Evolutionary conservation across 176 grass and related monocot genomes (phyloP).

Genomic region (Musa troglodytarum): DNA sequence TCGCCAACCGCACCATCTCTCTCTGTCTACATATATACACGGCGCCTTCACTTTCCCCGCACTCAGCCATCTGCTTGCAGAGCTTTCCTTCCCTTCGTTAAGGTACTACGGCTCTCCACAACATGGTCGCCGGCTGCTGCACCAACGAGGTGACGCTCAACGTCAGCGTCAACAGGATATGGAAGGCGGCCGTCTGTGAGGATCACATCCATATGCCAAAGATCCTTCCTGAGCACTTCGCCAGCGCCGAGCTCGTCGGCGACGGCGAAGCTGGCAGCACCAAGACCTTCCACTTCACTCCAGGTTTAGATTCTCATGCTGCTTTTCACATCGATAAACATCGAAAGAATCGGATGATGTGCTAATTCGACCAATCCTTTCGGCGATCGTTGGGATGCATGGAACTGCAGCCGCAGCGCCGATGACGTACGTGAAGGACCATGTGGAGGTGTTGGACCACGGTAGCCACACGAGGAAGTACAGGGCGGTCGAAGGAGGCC

Average conservation of each 20-base stretch:
- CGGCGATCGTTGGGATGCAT: background rate
- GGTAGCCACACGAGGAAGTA: background rate
- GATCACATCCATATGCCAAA: background rate
- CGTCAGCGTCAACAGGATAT: background rate
- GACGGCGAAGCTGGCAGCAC: slow-evolving; percentile 5
- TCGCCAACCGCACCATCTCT: no score
- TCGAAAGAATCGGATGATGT: no score
- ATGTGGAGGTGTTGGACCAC: background rate
- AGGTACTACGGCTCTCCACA: background rate
- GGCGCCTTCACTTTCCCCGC: no score
- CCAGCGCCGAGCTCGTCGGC: background rate
- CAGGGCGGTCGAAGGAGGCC: background rate
- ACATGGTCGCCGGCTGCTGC: slow-evolving; percentile 8
- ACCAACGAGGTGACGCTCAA: background rate
- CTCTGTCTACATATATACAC: no score
- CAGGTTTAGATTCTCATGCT: background rate
- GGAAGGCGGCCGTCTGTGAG: slow-evolving; percentile 6
- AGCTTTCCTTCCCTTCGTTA: no score
- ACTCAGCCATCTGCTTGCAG: no score
- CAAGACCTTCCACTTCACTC: slow-evolving; percentile 6
- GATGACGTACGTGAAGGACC: background rate
- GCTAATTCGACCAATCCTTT: no score
- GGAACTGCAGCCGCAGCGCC: background rate
- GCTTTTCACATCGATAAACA: no score
- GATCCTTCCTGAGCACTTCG: background rate